Conservation (phyloP, 192 early-diverging fungal genomes). For the Backusella sp. region DNA sequence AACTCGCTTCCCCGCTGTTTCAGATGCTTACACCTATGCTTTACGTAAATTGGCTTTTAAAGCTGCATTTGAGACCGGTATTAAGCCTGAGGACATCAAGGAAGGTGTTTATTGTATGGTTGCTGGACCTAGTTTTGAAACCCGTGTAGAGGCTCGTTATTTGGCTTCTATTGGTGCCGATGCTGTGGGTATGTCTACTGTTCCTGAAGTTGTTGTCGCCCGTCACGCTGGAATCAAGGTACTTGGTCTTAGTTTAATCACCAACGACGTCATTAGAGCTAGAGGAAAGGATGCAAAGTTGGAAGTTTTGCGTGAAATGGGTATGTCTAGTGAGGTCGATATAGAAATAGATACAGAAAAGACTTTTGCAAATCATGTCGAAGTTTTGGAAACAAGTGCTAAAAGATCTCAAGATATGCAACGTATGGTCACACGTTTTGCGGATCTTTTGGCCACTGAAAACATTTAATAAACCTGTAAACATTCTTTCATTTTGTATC, state of each 20-base stretch:
- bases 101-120: conserved; percentile 85
- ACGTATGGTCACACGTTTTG: conserved; percentile 28
- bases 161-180: conserved; percentile 73
- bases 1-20: conserved; percentile 83
- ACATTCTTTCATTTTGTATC: background rate
- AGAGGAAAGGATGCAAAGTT: conserved; percentile 45
- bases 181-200: conserved; percentile 86
- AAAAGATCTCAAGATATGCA: conserved; percentile 57
- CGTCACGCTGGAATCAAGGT: conserved; percentile 79
- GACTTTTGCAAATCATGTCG: conserved; percentile 61
- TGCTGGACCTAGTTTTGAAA: conserved; percentile 92
- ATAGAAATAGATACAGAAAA: conserved; percentile 40
- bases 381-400: conserved; percentile 64
- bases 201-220: conserved; percentile 85
- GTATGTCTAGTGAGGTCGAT: conserved; percentile 24
- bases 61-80: conserved; percentile 50
- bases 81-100: conserved; percentile 51
- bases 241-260: conserved; percentile 77
- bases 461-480: background rate
- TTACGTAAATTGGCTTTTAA: conserved; percentile 72
- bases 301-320: conserved; percentile 20
- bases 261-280: conserved; percentile 59
- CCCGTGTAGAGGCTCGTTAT: conserved; percentile 76
- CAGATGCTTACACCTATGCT: conserved; percentile 79
- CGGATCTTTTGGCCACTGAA: conserved; percentile 3